phyloP scores from a whole-genome alignment of 2,329 filamentous ascomycete species.

The Neocucurbitaria cava region DNA sequence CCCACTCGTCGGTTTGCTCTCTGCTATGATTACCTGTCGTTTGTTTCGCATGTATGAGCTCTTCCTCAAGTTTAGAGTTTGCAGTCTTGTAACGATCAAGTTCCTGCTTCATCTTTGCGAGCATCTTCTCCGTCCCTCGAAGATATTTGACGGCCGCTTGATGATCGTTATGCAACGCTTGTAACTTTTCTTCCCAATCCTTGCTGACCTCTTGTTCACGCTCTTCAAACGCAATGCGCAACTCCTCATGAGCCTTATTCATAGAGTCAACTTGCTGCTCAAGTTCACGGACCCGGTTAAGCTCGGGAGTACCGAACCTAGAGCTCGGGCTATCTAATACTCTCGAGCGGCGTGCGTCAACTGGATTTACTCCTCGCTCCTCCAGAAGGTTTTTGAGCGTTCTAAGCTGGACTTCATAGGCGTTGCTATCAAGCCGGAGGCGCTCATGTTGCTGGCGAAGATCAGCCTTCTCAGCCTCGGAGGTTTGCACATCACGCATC shows the following conservation, averaged over 20 bases:
- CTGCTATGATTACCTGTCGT: constrained; percentile 47
- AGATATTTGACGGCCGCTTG: constrained; percentile 98
- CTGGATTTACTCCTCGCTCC: constrained; percentile 85
- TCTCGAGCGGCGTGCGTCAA: constrained; percentile 73
- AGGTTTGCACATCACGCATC: constrained; percentile 81
- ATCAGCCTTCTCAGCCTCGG: constrained; percentile 81
- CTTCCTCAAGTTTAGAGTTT: constrained; percentile 80
- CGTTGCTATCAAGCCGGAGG: constrained; percentile 93
- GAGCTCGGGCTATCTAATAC: constrained; percentile 76
- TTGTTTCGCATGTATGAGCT: constrained; percentile 68
- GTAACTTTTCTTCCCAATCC: constrained; percentile 89
- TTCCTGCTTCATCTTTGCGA: constrained; percentile 98
- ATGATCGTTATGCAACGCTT: constrained; percentile 95
- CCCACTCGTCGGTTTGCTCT: constrained; percentile 69
- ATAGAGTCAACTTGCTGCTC: constrained; percentile 85
- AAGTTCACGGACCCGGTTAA: constrained; percentile 79
- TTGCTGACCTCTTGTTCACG: constrained; percentile 87
- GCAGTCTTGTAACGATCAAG: constrained; percentile 89
- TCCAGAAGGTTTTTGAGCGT: constrained; percentile 91
- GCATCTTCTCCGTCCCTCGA: constrained; percentile 98
- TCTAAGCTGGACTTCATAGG: constrained; percentile 87
- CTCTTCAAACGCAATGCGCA: constrained; percentile 76
- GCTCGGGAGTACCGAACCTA: constrained; percentile 78
- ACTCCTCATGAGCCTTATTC: constrained; percentile 82
- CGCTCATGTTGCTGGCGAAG: constrained; percentile 82